These are phyloP conservation scores for Dioszegia aurantiaca DNA, from an alignment of 768 basidiomycete genomes.

Conservation along the genomic window DNA sequence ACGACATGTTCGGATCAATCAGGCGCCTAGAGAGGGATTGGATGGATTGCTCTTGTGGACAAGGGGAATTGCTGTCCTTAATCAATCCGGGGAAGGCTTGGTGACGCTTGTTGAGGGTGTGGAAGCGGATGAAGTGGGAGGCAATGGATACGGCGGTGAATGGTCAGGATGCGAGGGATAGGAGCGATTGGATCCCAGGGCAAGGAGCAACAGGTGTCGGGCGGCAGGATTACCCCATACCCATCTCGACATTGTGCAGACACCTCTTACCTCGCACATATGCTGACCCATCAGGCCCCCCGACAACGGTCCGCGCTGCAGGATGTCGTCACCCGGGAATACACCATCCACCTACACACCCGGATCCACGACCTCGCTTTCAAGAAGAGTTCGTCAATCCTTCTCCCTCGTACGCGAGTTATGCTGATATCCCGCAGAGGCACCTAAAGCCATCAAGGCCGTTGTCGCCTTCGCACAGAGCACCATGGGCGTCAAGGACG, in stretches of 20 bases:
- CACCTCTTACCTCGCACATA: neutral
- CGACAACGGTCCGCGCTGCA: slow-evolving; percentile 94
- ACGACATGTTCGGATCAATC: too few relatives aligned
- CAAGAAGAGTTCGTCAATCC: slow-evolving; percentile 71
- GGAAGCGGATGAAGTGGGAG: too few relatives aligned
- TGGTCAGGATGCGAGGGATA: too few relatives aligned
- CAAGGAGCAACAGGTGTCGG: neutral
- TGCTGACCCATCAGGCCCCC: slow-evolving; percentile 45
- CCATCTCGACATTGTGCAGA: too few relatives aligned
- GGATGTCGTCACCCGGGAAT: slow-evolving; percentile 97
- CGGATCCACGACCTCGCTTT: slow-evolving; percentile 85
- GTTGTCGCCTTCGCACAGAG: slow-evolving; percentile 87
- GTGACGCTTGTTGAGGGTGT: too few relatives aligned
- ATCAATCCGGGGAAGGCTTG: too few relatives aligned
- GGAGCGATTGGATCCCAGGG: too few relatives aligned
- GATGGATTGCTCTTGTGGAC: too few relatives aligned
- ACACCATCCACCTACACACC: slow-evolving; percentile 98
- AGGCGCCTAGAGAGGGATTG: too few relatives aligned
- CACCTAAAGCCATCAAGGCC: slow-evolving; percentile 93
- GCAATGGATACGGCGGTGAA: too few relatives aligned
- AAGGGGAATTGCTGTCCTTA: too few relatives aligned
- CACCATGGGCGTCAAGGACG: slow-evolving; percentile 92
- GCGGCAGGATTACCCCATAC: neutral
- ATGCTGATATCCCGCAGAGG: slow-evolving; percentile 50
- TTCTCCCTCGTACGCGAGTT: neutral